These are phyloP conservation scores for Hypomontagnella monticulosa DNA, from an alignment of 495 filamentous ascomycete genomes.

Conservation along the genomic window DNA sequence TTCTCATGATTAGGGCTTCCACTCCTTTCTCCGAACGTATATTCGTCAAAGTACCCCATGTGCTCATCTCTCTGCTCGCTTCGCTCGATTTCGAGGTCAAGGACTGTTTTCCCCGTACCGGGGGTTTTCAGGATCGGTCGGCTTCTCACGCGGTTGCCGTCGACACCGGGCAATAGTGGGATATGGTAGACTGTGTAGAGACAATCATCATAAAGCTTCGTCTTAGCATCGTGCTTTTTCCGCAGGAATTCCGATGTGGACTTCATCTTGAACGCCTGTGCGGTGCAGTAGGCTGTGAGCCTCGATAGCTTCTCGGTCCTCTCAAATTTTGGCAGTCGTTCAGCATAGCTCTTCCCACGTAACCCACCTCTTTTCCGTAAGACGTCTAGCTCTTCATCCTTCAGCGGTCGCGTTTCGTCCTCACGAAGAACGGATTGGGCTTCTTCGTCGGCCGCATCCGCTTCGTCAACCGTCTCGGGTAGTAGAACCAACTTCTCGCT, in stretches of 20 bases:
- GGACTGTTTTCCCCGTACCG: slow-evolving; percentile 83
- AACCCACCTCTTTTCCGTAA: slow-evolving; percentile 69
- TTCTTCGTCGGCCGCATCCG: slow-evolving; percentile 60
- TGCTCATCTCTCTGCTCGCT: slow-evolving; percentile 90
- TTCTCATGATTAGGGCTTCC: slow-evolving; percentile 30
- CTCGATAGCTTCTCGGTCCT: slow-evolving; percentile 87
- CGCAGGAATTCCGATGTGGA: slow-evolving; percentile 87
- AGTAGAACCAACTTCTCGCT: slow-evolving; percentile 96
- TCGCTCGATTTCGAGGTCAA: slow-evolving; percentile 96
- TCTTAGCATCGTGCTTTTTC: slow-evolving; percentile 88
- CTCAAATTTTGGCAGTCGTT: slow-evolving; percentile 88
- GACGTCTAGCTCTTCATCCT: slow-evolving; percentile 78
- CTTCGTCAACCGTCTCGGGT: slow-evolving; percentile 79
- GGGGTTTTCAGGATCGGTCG: slow-evolving; percentile 91
- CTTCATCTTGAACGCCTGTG: slow-evolving; percentile 89
- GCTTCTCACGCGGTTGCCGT: slow-evolving; percentile 87
- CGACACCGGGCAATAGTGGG: slow-evolving; percentile 82
- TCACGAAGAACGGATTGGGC: slow-evolving; percentile 58
- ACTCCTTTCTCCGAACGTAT: slow-evolving; percentile 42
- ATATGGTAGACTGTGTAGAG: slow-evolving; percentile 95
- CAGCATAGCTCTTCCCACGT: slow-evolving; percentile 91
- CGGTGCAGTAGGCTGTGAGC: slow-evolving; percentile 96
- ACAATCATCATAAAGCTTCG: slow-evolving; percentile 99
- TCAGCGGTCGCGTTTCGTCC: slow-evolving; percentile 73
- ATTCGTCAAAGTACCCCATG: slow-evolving; percentile 75